phyloP scores from a whole-genome alignment of 768 basidiomycete species.

The Termitomyces sp. region DNA sequence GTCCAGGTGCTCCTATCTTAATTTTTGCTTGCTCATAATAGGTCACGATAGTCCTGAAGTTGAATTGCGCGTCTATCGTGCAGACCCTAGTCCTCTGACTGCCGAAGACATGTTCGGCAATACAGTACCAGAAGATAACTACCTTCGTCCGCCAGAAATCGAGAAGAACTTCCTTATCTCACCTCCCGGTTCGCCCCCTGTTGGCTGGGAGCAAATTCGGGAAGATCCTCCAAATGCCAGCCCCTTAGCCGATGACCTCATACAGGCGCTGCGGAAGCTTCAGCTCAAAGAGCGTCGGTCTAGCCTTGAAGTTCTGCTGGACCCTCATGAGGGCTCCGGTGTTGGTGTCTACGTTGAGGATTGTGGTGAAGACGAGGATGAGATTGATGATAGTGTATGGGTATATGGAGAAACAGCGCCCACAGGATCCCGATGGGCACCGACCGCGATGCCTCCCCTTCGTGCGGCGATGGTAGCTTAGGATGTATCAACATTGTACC shows the following conservation, averaged over 20 bases:
- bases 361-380: constrained; percentile 41
- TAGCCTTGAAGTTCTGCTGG: constrained; percentile 52
- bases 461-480: constrained; percentile 24
- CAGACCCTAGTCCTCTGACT: constrained; percentile 61
- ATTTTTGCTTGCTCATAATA: constrained; percentile 1
- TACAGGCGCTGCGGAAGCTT: constrained; percentile 68
- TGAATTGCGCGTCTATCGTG: constrained; percentile 65
- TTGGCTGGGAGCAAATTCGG: constrained; percentile 89
- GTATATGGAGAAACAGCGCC: constrained; percentile 55
- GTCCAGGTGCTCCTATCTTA: constrained; percentile 7
- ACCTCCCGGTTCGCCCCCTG: constrained; percentile 94
- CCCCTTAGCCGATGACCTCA: constrained; percentile 86
- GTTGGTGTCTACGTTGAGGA: constrained; percentile 79
- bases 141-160: constrained; percentile 69
- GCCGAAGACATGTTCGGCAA: constrained; percentile 20
- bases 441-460: constrained; percentile 51
- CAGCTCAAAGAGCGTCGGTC: constrained; percentile 43
- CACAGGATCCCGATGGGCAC: constrained; percentile 44
- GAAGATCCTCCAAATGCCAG: constrained; percentile 87
- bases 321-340: constrained; percentile 64
- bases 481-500: constrained; percentile 13
- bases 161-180: constrained; percentile 98
- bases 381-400: constrained; percentile 53
- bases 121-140: constrained; percentile 37
- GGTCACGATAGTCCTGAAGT: constrained; percentile 35